Percentiles rank a stretch among this genome's conserved stretches.
Conservation (phyloP, 2,329 filamentous ascomycete species). For the Penicillium sp. region DNA sequence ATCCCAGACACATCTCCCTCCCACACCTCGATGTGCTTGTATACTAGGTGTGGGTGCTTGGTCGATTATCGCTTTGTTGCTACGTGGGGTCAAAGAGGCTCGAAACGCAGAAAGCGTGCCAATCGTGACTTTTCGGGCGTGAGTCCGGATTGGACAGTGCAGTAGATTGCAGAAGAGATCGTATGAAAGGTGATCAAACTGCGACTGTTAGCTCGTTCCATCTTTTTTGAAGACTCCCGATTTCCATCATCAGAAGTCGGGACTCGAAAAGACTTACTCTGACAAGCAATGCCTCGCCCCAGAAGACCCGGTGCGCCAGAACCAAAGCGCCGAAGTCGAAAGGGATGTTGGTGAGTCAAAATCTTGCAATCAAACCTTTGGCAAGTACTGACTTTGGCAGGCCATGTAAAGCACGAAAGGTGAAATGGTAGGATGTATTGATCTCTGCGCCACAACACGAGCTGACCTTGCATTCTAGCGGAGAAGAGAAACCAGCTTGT, state of each 20-base stretch:
- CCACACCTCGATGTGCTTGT: conserved; percentile 39
- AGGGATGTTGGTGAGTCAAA: conserved; percentile 65
- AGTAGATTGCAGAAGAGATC: conserved; percentile 3
- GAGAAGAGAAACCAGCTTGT: conserved; percentile 74
- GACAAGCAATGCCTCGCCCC: conserved; percentile 60
- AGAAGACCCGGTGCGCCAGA: conserved; percentile 65
- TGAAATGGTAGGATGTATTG: conserved; percentile 63
- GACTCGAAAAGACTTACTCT: conserved; percentile 17
- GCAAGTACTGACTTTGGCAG: conserved; percentile 41
- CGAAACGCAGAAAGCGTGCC: conserved; percentile 29
- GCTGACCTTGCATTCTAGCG: conserved; percentile 46
- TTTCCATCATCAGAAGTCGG: conserved; percentile 13
- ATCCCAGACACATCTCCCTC: conserved; percentile 23
- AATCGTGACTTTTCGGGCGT: conserved; percentile 12
- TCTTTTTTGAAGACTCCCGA: conserved; percentile 19
- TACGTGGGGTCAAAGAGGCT: conserved; percentile 35
- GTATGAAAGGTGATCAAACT: conserved; percentile 28
- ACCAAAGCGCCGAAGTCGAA: conserved; percentile 67
- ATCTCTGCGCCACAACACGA: neutral
- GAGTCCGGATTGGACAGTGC: conserved; percentile 3
- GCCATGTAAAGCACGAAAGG: conserved; percentile 77
- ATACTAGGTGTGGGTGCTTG: conserved; percentile 36
- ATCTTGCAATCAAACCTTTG: neutral
- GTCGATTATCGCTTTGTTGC: conserved; percentile 40
- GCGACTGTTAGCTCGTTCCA: conserved; percentile 21